Evolutionary conservation across 768 basidiomycete genomes (phyloP), one percentile per base, ranked within the genome.

Genomic region (Candolleomyces efflorescens): DNA sequence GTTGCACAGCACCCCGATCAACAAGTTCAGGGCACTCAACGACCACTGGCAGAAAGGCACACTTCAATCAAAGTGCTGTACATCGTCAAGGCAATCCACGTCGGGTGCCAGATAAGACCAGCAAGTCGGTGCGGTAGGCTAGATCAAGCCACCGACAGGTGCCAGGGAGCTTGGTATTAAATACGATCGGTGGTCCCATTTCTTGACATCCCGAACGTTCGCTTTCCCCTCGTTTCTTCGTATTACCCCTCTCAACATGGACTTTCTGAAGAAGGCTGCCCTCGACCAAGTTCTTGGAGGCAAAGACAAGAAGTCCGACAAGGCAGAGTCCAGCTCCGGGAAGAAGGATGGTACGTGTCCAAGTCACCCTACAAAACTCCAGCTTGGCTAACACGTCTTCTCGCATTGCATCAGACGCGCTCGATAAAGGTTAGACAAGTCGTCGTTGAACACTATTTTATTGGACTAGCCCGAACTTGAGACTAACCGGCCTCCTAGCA

Each of bases 401-500:
- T 32, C 32, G 32, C 32, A 32, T 32, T 2, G 7, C 32, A 32
- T 7, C 11, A 55, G 54, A 55, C n/a, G 12, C 18, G 5, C 43
- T 55, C 18, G 54, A 55, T 24, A 55, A 55, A 55, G 54, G 54
- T 55, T 12, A 54, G 26, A 4, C 32, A 32, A 18, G 39, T 18
- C 36, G 10, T 4, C 18, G 4, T 24, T 17, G 32, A 32, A 5
- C 11, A 32, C 11, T 15, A 2, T 26, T 20, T 43, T 37, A 24
- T 15, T 5, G 9, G 18, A 23, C 20, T 9, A 18, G 43, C 6
- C 20, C 43, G 53, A 5, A 5, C 41, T 15, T 17, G 44, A 45
- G 23, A 43, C 54, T 55, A 55, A 46, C 20, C 5, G 11, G 18
- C 22, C 23, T 45, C 18, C 24, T 26, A 75, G 75, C 69, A 17